Percentiles rank a stretch among this genome's conserved stretches.
These are phyloP conservation scores for Bruguiera gymnorhiza DNA, from an alignment of 345 rosid genomes.

Conservation along the genomic window DNA sequence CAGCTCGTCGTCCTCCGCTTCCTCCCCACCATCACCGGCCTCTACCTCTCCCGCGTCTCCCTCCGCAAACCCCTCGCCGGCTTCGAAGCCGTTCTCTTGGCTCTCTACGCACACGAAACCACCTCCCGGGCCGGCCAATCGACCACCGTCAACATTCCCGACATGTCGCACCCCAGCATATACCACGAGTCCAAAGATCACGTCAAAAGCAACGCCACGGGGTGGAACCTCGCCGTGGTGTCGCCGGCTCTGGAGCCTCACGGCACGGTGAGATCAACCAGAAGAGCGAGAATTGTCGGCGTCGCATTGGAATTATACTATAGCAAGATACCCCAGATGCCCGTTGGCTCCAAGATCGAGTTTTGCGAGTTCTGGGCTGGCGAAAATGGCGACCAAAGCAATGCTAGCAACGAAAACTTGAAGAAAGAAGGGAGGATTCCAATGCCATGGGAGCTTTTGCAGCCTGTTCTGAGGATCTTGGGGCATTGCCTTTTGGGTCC, in stretches of 20 bases:
- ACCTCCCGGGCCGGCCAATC: constrained; percentile 60
- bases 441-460: constrained; percentile 78
- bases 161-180: constrained; percentile 62
- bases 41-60: constrained; percentile 70
- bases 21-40: constrained; percentile 64
- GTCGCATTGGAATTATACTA: constrained; percentile 75
- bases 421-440: constrained; percentile 41
- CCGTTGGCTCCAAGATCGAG: constrained; percentile 56
- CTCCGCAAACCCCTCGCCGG: constrained; percentile 68
- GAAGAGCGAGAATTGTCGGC: constrained; percentile 64
- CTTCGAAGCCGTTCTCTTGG: constrained; percentile 73
- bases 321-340: constrained; percentile 50
- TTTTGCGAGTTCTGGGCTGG: constrained; percentile 84
- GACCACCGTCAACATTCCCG: constrained; percentile 59
- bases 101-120: constrained; percentile 76
- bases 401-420: neutral
- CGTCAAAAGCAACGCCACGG: constrained; percentile 38
- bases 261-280: constrained; percentile 68
- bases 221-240: constrained; percentile 57
- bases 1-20: constrained; percentile 72
- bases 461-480: constrained; percentile 65
- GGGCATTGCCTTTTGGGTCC: constrained; percentile 71
- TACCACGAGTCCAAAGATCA: constrained; percentile 64
- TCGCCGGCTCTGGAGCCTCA: constrained; percentile 76
- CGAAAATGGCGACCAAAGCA: constrained; percentile 25